These are phyloP conservation scores for Neurospora sp. DNA, from an alignment of 495 filamentous ascomycete genomes.

Conservation along the genomic window DNA sequence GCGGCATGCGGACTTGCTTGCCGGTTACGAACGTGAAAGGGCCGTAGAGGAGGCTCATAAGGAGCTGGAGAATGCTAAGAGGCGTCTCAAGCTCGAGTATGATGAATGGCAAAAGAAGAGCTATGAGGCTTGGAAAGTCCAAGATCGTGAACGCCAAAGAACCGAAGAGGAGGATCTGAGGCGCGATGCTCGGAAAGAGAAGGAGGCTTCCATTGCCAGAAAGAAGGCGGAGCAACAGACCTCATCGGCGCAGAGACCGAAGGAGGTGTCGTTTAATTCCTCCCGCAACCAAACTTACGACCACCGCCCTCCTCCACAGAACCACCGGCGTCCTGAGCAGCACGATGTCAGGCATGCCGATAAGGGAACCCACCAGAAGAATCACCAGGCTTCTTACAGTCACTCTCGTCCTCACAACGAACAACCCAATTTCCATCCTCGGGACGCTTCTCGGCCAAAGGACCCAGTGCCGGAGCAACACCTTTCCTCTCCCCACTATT, in stretches of 20 bases:
- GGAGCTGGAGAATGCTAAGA: neutral
- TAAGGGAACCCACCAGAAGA: neutral
- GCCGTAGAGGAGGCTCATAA: neutral
- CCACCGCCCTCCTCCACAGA: neutral
- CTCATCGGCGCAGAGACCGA: neutral
- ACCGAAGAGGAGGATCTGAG: neutral
- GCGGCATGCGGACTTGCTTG: neutral
- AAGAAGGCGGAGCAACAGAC: neutral
- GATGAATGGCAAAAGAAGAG: neutral
- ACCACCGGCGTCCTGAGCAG: neutral
- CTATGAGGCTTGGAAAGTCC: neutral
- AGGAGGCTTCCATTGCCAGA: neutral
- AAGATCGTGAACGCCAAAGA: neutral
- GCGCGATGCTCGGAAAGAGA: neutral
- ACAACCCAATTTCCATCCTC: too few relatives aligned
- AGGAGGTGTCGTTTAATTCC: neutral
- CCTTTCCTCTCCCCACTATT: too few relatives aligned
- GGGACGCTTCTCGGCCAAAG: too few relatives aligned
- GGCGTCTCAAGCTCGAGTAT: neutral
- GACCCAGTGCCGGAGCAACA: too few relatives aligned
- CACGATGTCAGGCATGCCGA: neutral
- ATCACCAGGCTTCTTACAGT: accelerated
- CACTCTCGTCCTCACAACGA: too few relatives aligned
- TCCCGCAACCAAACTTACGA: neutral
- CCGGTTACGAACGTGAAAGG: neutral